These are phyloP conservation scores for Acrodontium crateriforme DNA, from an alignment of 2,329 filamentous ascomycete genomes.

Conservation along the genomic window DNA sequence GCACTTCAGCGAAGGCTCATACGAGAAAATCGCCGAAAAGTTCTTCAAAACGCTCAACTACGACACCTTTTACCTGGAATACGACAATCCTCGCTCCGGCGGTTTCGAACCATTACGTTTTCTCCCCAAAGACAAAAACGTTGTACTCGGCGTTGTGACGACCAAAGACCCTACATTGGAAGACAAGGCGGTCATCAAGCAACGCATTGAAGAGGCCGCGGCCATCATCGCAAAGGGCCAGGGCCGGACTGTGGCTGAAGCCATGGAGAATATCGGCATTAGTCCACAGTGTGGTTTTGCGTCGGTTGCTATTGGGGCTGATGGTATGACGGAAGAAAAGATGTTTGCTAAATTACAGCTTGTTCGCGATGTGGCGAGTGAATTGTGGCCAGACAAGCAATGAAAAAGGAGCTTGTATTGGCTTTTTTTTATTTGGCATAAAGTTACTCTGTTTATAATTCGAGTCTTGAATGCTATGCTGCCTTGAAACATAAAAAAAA, in stretches of 20 bases:
- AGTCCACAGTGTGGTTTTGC: conserved; percentile 26
- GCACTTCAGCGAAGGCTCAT: conserved; percentile 26
- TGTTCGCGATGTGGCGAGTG: conserved; percentile 23
- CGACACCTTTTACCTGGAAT: conserved; percentile 28
- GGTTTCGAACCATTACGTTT: conserved; percentile 26
- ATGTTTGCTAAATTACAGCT: conserved; percentile 26
- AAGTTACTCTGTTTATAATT: too few species aligned
- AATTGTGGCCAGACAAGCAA: conserved; percentile 23
- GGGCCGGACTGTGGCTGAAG: conserved; percentile 21
- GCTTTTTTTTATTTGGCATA: too few species aligned
- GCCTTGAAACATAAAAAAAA: too few species aligned
- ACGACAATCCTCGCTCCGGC: conserved; percentile 25
- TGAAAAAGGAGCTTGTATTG: too few species aligned
- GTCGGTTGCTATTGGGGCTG: conserved; percentile 23
- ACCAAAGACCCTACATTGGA: conserved; percentile 25
- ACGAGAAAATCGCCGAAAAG: conserved; percentile 24
- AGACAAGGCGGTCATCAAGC: conserved; percentile 21
- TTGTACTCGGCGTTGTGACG: conserved; percentile 26
- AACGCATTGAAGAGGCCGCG: conserved; percentile 21
- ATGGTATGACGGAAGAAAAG: conserved; percentile 25
- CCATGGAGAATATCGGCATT: conserved; percentile 25
- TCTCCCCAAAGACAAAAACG: conserved; percentile 25
- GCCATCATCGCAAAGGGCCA: conserved; percentile 25
- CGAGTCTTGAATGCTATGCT: too few species aligned
- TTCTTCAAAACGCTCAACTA: conserved; percentile 27